These are phyloP conservation scores for Takakia lepidozioides DNA, from an alignment of 225 moss, liverwort and hornwort genomes.

Conservation along the genomic window DNA sequence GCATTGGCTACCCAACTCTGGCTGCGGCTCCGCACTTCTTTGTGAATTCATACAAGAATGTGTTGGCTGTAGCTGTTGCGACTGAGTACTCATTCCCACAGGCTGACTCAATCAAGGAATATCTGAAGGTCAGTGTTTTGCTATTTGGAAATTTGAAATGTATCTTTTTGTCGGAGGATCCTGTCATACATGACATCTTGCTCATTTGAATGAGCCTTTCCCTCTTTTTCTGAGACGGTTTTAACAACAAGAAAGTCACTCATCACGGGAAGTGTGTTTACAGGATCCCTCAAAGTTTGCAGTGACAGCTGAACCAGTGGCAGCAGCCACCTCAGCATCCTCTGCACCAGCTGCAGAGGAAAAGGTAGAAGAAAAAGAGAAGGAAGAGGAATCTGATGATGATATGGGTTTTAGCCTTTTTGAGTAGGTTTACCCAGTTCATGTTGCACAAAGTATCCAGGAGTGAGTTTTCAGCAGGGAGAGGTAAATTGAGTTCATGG, in stretches of 20 bases:
- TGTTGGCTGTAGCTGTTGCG: conserved; percentile 78
- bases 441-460: too few species aligned
- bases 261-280: background rate
- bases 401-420: conserved; percentile 88
- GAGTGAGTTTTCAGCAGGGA: too few species aligned
- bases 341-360: conserved; percentile 30
- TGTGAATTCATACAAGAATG: conserved; percentile 78
- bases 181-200: too few species aligned
- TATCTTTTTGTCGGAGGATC: too few species aligned
- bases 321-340: conserved; percentile 10
- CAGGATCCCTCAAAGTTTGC: conserved; percentile 81
- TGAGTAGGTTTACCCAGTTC: too few species aligned
- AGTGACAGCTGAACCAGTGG: conserved; percentile 37
- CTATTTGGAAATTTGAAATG: background rate
- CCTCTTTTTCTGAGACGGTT: background rate
- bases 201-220: too few species aligned
- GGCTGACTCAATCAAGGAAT: conserved; percentile 84
- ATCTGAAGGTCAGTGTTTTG: conserved; percentile 39
- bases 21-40: conserved; percentile 90
- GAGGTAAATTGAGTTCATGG: too few species aligned
- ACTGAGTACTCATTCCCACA: conserved; percentile 90
- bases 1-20: conserved; percentile 64
- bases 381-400: conserved; percentile 79
- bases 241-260: background rate
- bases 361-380: conserved; percentile 47